A percentile compares a stretch with the other conserved stretches of the same genome.
These are phyloP conservation scores for Kuraishia piskuri DNA, from an alignment of 805 yeast species.

Conservation along the genomic window DNA sequence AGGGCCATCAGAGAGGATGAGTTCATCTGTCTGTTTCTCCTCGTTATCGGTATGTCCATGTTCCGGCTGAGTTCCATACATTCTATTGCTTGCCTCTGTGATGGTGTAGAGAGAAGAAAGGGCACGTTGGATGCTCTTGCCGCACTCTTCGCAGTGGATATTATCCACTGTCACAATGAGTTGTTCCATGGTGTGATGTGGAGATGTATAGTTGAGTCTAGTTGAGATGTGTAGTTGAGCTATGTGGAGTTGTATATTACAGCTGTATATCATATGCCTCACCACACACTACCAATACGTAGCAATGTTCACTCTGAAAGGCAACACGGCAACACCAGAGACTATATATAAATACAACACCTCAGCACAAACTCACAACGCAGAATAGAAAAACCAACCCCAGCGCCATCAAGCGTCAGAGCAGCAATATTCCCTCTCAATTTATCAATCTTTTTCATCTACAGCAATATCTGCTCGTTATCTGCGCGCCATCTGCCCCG, in stretches of 20 bases:
- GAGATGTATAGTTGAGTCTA: too few relatives aligned
- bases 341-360: too few relatives aligned
- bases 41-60: constrained; percentile 7
- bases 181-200: constrained; percentile 17
- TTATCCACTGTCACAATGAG: constrained; percentile 27
- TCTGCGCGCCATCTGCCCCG: neutral
- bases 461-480: neutral
- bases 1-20: constrained; percentile 3
- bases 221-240: too few relatives aligned
- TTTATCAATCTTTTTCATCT: neutral
- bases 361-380: too few relatives aligned
- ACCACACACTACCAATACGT: too few relatives aligned
- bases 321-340: too few relatives aligned
- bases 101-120: constrained; percentile 13
- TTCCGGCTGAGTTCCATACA: constrained; percentile 8
- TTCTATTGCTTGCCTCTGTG: neutral
- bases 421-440: neutral
- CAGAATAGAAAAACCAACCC: too few relatives aligned
- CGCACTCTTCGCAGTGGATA: constrained; percentile 50
- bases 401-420: too few relatives aligned
- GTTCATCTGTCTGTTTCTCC: constrained; percentile 1
- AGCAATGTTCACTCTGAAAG: neutral
- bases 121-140: constrained; percentile 22
- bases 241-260: too few relatives aligned
- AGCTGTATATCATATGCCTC: too few relatives aligned